These are phyloP conservation scores for Phoma sp. DNA, from an alignment of 2,329 filamentous ascomycete genomes.

Conservation along the genomic window DNA sequence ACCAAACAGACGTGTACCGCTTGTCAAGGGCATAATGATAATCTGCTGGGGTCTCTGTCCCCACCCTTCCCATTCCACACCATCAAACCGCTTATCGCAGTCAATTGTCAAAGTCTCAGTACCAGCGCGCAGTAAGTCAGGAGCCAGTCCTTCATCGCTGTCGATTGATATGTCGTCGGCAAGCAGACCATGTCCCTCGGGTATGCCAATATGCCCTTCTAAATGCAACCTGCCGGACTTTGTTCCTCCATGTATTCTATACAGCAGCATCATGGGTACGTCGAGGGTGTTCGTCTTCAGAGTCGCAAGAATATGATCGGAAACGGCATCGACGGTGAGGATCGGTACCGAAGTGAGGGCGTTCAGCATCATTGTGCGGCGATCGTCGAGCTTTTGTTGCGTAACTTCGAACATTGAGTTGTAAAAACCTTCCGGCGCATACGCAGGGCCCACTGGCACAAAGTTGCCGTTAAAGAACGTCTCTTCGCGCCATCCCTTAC, in stretches of 20 bases:
- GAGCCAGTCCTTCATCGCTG: constrained; percentile 36
- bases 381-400: constrained; percentile 39
- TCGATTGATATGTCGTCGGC: constrained; percentile 31
- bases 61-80: constrained; percentile 39
- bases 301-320: constrained; percentile 38
- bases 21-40: constrained; percentile 37
- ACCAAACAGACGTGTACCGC: constrained; percentile 31
- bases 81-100: constrained; percentile 41
- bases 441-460: constrained; percentile 38
- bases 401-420: constrained; percentile 45
- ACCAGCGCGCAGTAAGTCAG: constrained; percentile 39
- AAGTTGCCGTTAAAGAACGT: constrained; percentile 44
- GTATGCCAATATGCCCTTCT: constrained; percentile 38
- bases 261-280: constrained; percentile 42
- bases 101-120: constrained; percentile 30
- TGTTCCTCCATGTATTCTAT: constrained; percentile 27
- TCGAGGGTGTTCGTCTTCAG: constrained; percentile 39
- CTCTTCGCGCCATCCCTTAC: constrained; percentile 41
- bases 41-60: constrained; percentile 34
- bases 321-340: constrained; percentile 29
- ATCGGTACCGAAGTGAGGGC: constrained; percentile 37
- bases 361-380: constrained; percentile 43
- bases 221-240: constrained; percentile 26
- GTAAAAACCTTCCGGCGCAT: constrained; percentile 42
- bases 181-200: constrained; percentile 35